Evolutionary conservation across 495 filamentous ascomycete genomes (phyloP).

Genomic region (Elasticomyces elasticus): DNA sequence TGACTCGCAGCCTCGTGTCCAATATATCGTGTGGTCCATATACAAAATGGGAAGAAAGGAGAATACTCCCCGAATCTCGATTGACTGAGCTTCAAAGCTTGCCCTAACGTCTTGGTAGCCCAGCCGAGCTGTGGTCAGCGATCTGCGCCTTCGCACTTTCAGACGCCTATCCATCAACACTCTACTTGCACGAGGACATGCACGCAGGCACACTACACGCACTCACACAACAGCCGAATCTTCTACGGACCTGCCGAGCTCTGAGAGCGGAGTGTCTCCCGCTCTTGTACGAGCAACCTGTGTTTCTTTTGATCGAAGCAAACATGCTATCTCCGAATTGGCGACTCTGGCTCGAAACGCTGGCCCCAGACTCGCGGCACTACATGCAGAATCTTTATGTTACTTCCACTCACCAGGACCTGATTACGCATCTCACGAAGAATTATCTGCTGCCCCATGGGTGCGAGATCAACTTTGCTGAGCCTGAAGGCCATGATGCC

Average conservation of each 20-base stretch:
- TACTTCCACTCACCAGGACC: neutral
- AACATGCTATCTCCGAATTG: neutral
- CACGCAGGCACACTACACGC: neutral
- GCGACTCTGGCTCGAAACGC: neutral
- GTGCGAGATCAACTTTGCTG: neutral
- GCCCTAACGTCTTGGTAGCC: too few relatives aligned
- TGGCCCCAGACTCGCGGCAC: neutral
- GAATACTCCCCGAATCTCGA: too few relatives aligned
- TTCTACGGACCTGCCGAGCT: neutral
- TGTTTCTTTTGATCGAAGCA: neutral
- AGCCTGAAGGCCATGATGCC: neutral
- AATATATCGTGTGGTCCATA: too few relatives aligned
- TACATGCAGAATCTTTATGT: neutral
- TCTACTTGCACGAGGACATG: neutral
- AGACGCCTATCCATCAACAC: neutral
- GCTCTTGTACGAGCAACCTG: neutral
- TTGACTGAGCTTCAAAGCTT: too few relatives aligned
- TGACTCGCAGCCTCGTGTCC: too few relatives aligned
- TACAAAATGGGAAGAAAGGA: too few relatives aligned
- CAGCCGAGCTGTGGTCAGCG: neutral
- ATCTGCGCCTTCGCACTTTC: neutral
- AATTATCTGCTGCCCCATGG: neutral
- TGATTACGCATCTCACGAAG: neutral
- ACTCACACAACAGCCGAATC: neutral
- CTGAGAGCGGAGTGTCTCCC: neutral